Evolutionary conservation across 805 yeast genomes (phyloP).

Genomic region (Ogataea philodendri): DNA sequence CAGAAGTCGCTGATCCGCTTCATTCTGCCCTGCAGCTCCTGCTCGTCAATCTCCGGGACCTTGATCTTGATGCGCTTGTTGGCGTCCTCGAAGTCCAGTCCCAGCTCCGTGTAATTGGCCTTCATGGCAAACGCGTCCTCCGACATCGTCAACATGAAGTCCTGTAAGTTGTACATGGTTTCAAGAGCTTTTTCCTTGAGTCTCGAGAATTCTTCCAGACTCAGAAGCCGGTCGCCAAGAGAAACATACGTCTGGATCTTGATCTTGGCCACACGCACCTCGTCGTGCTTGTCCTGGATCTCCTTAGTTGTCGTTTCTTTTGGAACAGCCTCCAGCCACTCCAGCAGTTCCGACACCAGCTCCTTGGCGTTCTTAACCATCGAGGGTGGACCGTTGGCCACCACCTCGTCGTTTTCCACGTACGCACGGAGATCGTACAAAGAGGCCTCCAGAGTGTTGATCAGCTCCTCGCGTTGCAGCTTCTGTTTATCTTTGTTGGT

Average conservation of each 20-base stretch:
- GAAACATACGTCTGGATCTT: constrained; percentile 40
- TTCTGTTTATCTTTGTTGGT: constrained; percentile 56
- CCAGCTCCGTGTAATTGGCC: constrained; percentile 42
- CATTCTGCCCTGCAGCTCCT: constrained; percentile 29
- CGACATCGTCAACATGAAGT: constrained; percentile 42
- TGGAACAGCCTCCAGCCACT: constrained; percentile 78
- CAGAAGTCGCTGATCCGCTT: constrained; percentile 29
- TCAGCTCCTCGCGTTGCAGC: constrained; percentile 50
- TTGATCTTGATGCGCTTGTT: constrained; percentile 41
- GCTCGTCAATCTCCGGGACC: constrained; percentile 27
- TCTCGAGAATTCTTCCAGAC: constrained; percentile 42
- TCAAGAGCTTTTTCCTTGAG: constrained; percentile 43
- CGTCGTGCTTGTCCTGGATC: constrained; percentile 37
- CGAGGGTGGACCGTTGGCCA: constrained; percentile 39
- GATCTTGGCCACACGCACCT: constrained; percentile 28
- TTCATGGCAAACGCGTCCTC: constrained; percentile 44
- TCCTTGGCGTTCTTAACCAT: constrained; percentile 38
- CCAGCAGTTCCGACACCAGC: constrained; percentile 50
- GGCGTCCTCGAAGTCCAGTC: constrained; percentile 52
- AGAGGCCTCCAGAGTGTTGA: constrained; percentile 70
- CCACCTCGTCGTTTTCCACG: constrained; percentile 53
- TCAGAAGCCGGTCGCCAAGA: constrained; percentile 47
- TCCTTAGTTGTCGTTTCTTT: constrained; percentile 45
- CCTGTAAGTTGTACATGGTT: constrained; percentile 43
- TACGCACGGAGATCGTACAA: constrained; percentile 65